Evolutionary conservation across 1,139 yeast genomes (phyloP), one percentile per base, ranked within the genome.

Genomic region (Lipomyces yarrowii): DNA sequence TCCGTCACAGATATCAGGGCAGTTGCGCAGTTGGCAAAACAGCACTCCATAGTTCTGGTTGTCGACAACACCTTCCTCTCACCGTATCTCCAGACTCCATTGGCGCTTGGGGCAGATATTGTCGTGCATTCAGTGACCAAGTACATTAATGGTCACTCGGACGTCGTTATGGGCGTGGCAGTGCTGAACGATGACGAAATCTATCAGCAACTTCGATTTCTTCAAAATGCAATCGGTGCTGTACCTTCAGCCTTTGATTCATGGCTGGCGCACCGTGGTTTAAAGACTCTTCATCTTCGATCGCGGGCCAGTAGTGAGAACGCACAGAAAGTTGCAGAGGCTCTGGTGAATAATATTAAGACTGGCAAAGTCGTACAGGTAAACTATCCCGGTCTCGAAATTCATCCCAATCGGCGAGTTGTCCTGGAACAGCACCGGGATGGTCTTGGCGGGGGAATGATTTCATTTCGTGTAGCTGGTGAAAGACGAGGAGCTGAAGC

Each of bases 21-120:
- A 71, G 90, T 90, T 51, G 84, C 88, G 61, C 84, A 86, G 69
- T 63, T 71, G 23, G 74, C 75, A 55, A 81, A 82, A 60, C 77
- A 77, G 70, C 30, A 52, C 26, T 80, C 80, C 63, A 82, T 90
- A 69, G 77, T 83, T 65, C 83, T 91, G 71, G 96, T 88, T 55
- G 97, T 91, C 67, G 98, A 93, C 82, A 90, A 94, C 82, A 93
- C 98, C 48, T 92, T 93, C 84, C 84, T 93, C 75, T 91, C 97
- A 23, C 98, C 98, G 73, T 94, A 94, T 79, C 81, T 91, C 75
- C 90, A 93, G 70, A 90, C 91, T 82, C 97, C 97, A 71, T 84
- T 91, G 77, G 80, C 79, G 70, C 87, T 83, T 73, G 97, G 97
- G 70, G 97, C 96, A 64, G 96, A 90, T 76, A 84, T 90, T 68